phyloP scores from a whole-genome alignment of 805 yeast genomes.

The Isabelozyma rhagii region DNA sequence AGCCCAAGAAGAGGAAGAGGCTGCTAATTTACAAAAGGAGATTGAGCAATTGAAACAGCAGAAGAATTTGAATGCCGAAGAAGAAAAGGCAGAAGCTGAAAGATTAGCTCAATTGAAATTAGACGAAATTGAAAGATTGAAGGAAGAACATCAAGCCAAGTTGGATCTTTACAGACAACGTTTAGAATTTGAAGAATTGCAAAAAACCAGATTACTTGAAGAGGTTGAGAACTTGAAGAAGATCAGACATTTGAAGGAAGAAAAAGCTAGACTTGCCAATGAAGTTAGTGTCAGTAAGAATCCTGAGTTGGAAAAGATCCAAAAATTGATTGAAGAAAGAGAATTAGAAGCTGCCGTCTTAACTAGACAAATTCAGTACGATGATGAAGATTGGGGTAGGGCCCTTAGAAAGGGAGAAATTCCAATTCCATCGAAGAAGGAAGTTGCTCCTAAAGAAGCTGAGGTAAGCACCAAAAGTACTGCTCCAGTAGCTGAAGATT shows the following conservation, averaged over 20 bases:
- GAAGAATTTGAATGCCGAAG: conserved; percentile 17
- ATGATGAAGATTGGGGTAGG: conserved; percentile 22
- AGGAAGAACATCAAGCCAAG: conserved; percentile 31
- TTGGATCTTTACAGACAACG: conserved; percentile 24
- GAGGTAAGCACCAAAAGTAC: not conserved
- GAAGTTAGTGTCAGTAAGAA: conserved; percentile 13
- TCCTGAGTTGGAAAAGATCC: conserved; percentile 20
- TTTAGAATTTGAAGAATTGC: conserved; percentile 35
- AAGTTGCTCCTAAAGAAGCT: conserved; percentile 5
- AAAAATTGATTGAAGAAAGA: conserved; percentile 28
- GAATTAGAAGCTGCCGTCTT: conserved; percentile 30
- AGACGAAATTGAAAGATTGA: conserved; percentile 30
- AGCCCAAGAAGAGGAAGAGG: conserved; percentile 21
- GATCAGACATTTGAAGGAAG: conserved; percentile 35
- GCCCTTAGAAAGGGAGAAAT: conserved; percentile 3
- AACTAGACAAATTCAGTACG: conserved; percentile 29
- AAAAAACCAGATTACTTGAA: conserved; percentile 33
- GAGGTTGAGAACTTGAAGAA: conserved; percentile 40
- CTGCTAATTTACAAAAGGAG: conserved; percentile 25
- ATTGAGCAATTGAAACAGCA: conserved; percentile 27
- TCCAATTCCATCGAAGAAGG: conserved; percentile 1
- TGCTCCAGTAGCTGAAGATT: not conserved
- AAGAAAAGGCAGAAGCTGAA: conserved; percentile 25
- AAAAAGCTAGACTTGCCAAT: conserved; percentile 28
- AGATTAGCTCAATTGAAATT: conserved; percentile 27